Conservation (phyloP, 1,284 basidiomycete species). For the Takashimella tepidaria region DNA sequence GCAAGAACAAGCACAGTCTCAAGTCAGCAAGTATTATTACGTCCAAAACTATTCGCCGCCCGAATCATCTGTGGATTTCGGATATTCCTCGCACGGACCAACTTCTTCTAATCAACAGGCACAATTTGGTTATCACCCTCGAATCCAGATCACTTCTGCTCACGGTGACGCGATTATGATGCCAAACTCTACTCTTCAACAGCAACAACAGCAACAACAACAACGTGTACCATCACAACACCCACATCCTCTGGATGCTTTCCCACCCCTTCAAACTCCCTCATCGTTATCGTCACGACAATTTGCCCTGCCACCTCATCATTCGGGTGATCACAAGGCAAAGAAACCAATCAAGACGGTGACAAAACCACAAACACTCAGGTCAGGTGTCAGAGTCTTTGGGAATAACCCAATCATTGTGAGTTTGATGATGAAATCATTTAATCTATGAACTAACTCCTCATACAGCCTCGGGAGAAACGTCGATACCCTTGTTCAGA, state of each 20-base stretch:
- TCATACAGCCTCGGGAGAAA: neutral
- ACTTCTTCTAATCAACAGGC: too few relatives aligned
- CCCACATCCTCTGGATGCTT: too few relatives aligned
- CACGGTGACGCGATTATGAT: neutral
- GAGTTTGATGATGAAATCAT: neutral
- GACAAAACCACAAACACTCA: neutral
- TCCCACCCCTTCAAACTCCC: too few relatives aligned
- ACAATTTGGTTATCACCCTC: neutral
- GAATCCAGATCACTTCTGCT: neutral
- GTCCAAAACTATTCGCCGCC: neutral
- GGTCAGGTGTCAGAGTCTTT: neutral
- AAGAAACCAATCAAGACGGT: neutral
- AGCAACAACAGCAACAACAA: neutral
- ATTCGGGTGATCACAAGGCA: neutral
- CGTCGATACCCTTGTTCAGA: constrained; percentile 15
- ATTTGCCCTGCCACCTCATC: neutral
- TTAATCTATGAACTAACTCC: neutral
- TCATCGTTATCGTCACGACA: neutral
- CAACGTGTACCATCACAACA: too few relatives aligned
- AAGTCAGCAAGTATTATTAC: too few relatives aligned
- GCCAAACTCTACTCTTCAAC: neutral
- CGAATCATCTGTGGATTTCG: neutral
- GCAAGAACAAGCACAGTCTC: too few relatives aligned
- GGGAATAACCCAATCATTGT: neutral
- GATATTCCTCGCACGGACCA: too few relatives aligned